Percentiles rank a stretch among this genome's conserved stretches.
Conservation (phyloP, 1,284 basidiomycete species). For the Phenoliferia sp. region DNA sequence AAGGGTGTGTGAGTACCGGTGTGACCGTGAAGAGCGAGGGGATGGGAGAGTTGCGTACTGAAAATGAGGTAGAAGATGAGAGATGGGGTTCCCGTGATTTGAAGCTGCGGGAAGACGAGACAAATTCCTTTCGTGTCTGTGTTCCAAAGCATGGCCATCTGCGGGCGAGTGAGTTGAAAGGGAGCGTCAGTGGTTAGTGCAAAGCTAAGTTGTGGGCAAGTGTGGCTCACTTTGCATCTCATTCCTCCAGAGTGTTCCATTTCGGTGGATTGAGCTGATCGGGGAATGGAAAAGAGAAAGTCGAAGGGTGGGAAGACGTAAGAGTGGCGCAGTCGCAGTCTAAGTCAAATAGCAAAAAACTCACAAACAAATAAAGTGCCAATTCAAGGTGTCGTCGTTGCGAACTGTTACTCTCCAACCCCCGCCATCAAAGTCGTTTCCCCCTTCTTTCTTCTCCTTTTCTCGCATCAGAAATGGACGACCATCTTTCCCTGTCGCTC, state of each 20-base stretch:
- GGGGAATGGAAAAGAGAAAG: not conserved
- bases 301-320: not conserved
- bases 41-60: not conserved
- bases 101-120: slow-evolving; percentile 22
- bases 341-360: not conserved
- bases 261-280: not conserved
- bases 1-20: not conserved
- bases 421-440: not conserved
- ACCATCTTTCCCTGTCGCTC: slow-evolving; percentile 18
- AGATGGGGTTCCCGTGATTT: slow-evolving; percentile 11
- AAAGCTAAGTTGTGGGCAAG: not conserved
- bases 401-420: not conserved
- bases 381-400: too few species aligned
- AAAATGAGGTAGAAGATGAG: slow-evolving; percentile 13
- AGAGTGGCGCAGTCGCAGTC: not conserved
- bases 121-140: slow-evolving; percentile 19
- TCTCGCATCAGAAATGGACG: slow-evolving; percentile 1
- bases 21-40: not conserved
- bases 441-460: not conserved
- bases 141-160: slow-evolving; percentile 30
- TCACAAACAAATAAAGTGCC: too few species aligned
- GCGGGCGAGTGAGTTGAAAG: not conserved
- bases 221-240: not conserved
- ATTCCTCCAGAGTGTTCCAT: too few species aligned
- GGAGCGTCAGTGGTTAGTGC: not conserved